A percentile compares a stretch with the other conserved stretches of the same genome.
Evolutionary conservation across 2,329 filamentous ascomycete species (phyloP).

Genomic region (Ophiostoma piceae): DNA sequence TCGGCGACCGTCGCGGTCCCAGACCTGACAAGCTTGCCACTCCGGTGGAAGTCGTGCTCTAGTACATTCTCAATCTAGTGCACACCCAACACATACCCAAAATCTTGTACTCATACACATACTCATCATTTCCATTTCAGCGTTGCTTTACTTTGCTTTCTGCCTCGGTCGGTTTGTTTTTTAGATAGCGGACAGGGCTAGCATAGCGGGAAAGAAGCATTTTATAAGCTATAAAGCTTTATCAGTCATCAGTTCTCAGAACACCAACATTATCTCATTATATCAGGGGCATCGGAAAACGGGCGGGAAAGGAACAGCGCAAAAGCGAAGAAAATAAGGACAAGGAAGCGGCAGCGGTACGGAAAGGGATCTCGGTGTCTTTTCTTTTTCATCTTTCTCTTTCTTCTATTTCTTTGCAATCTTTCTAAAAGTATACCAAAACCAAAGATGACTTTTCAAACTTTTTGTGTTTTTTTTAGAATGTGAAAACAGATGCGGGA

Average conservation of each 20-base stretch:
- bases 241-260: background rate
- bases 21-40: background rate
- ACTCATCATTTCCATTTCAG: background rate
- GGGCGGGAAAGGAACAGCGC: background rate
- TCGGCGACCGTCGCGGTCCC: background rate
- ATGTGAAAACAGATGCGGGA: background rate
- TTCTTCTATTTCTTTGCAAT: background rate
- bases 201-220: conserved; percentile 10
- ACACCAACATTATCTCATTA: background rate
- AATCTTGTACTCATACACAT: background rate
- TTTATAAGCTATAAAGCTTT: background rate
- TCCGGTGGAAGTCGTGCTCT: background rate
- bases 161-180: conserved; percentile 16
- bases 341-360: background rate
- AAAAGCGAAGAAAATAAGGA: background rate
- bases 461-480: background rate
- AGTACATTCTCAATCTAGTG: no score
- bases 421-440: background rate
- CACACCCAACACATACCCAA: background rate
- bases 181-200: conserved; percentile 16
- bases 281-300: background rate
- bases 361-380: conserved; percentile 3
- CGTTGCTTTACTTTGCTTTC: background rate
- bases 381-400: conserved; percentile 11
- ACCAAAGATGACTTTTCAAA: background rate